Evolutionary conservation across 2,329 filamentous ascomycete genomes (phyloP).

Genomic region (Penicillium sp.): DNA sequence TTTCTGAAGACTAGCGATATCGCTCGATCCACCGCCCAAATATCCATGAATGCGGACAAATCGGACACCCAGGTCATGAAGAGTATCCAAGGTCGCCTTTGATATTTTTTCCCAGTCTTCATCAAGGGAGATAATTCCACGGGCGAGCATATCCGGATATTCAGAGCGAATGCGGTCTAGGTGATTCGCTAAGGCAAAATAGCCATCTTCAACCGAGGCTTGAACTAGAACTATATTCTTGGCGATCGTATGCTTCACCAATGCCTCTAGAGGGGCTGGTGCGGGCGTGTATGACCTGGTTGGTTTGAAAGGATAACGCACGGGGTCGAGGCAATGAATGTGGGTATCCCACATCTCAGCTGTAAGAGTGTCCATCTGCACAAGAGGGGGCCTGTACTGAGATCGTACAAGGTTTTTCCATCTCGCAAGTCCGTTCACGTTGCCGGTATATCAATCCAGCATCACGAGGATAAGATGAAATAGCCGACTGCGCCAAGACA

Average conservation of each 20-base stretch:
- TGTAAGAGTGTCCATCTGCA: background rate
- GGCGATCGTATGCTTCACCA: background rate
- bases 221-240: conserved; percentile 14
- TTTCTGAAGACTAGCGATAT: background rate
- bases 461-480: background rate
- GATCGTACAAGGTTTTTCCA: too few species aligned
- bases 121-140: conserved; percentile 17
- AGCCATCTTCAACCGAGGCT: conserved; percentile 17
- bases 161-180: conserved; percentile 16
- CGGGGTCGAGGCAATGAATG: conserved; percentile 18
- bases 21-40: background rate
- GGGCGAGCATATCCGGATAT: conserved; percentile 12
- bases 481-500: background rate
- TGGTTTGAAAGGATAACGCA: conserved; percentile 15
- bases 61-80: conserved; percentile 11
- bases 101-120: conserved; percentile 7
- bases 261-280: conserved; percentile 12
- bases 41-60: conserved; percentile 15
- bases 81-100: conserved; percentile 2
- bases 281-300: conserved; percentile 18
- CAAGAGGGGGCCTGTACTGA: too few species aligned
- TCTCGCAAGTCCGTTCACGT: too few species aligned
- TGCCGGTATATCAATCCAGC: too few species aligned
- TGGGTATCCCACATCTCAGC: conserved; percentile 20
- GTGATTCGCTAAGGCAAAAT: conserved; percentile 8